Evolutionary conservation across 2,329 filamentous ascomycete genomes (phyloP).

Genomic region (Rutstroemia sp.): DNA sequence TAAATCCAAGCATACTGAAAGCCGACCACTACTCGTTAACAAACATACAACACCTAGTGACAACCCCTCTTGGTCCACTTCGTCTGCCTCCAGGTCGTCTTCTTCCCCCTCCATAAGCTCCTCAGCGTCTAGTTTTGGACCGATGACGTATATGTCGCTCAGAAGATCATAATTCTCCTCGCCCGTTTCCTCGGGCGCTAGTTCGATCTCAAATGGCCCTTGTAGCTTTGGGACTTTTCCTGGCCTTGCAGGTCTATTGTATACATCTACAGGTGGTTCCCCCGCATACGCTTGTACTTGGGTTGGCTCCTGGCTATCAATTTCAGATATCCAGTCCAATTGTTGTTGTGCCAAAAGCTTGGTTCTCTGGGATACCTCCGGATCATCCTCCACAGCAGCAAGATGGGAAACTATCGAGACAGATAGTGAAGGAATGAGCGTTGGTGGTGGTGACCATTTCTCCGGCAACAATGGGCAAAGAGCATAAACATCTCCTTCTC

Average conservation of each 20-base stretch:
- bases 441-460: constrained; percentile 73
- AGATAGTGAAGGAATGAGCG: constrained; percentile 73
- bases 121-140: constrained; percentile 51
- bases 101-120: constrained; percentile 59
- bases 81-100: constrained; percentile 50
- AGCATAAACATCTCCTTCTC: constrained; percentile 85
- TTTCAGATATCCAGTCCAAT: constrained; percentile 59
- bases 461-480: constrained; percentile 83
- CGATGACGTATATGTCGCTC: constrained; percentile 56
- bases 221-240: constrained; percentile 53
- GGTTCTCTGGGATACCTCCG: constrained; percentile 41
- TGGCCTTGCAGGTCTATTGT: constrained; percentile 47
- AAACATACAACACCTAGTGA: constrained; percentile 54
- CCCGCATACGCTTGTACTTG: constrained; percentile 42
- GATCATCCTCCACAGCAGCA: constrained; percentile 53
- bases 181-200: constrained; percentile 39
- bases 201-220: constrained; percentile 52
- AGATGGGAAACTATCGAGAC: constrained; percentile 74
- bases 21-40: constrained; percentile 51
- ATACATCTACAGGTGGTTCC: constrained; percentile 48
- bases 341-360: constrained; percentile 57
- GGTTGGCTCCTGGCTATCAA: constrained; percentile 55
- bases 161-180: constrained; percentile 50
- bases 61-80: constrained; percentile 50
- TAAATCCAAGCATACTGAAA: constrained; percentile 54